Percentiles rank a stretch among this genome's conserved stretches.
Conservation (phyloP, 805 yeast genomes). For the Wickerhamiella kurtzmanii region DNA sequence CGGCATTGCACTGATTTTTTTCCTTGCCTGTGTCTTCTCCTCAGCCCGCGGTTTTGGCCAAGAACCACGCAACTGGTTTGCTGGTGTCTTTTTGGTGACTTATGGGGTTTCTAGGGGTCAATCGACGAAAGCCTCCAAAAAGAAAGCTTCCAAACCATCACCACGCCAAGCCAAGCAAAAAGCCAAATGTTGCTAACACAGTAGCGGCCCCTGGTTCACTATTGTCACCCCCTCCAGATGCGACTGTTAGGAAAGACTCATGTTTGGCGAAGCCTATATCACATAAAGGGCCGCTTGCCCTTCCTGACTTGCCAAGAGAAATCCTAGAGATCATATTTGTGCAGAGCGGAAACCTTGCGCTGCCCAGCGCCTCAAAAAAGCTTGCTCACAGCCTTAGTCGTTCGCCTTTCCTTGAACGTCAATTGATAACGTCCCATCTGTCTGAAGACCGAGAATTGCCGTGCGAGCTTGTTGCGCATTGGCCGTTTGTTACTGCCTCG, state of each 20-base stretch:
- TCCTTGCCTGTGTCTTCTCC: too few species aligned
- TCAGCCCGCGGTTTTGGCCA: too few species aligned
- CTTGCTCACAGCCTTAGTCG: conserved; percentile 23
- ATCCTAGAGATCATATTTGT: conserved; percentile 30
- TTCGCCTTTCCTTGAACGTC: conserved; percentile 16
- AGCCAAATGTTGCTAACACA: too few species aligned
- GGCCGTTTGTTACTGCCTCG: conserved; percentile 19
- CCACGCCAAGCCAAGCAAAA: neutral
- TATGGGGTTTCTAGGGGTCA: conserved; percentile 12
- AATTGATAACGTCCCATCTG: conserved; percentile 16
- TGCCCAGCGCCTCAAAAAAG: conserved; percentile 28
- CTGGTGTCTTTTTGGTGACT: neutral
- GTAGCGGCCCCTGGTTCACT: too few species aligned
- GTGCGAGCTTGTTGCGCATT: conserved; percentile 6
- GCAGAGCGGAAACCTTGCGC: conserved; percentile 26
- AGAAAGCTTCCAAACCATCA: neutral
- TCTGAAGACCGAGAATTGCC: conserved; percentile 11
- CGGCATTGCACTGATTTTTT: too few species aligned
- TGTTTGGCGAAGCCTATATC: too few species aligned
- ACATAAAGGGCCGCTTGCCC: neutral
- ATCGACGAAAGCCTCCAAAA: conserved; percentile 1
- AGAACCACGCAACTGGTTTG: too few species aligned
- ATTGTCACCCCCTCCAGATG: too few species aligned
- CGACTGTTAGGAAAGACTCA: too few species aligned
- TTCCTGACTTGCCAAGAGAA: conserved; percentile 33